These are phyloP conservation scores for Poa pratensis DNA, from an alignment of 176 grass and related monocot species.

Conservation along the genomic window DNA sequence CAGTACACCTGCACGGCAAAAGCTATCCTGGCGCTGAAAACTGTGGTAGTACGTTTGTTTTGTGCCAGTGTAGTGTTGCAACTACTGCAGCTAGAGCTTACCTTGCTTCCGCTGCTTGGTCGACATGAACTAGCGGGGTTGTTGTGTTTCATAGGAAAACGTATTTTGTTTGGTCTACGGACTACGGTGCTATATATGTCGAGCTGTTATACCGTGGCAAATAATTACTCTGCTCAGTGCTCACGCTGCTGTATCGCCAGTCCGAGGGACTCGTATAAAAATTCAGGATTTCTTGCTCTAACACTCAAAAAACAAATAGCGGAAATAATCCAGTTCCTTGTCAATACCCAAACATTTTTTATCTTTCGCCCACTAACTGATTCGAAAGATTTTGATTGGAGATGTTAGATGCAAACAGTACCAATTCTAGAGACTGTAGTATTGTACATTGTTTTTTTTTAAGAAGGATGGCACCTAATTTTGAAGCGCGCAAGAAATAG, in stretches of 20 bases:
- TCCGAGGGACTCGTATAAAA: neutral
- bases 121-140: conserved; percentile 6
- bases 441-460: too few species aligned
- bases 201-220: neutral
- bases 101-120: neutral
- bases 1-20: neutral
- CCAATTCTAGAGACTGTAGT: too few species aligned
- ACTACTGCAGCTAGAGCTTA: neutral
- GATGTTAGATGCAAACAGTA: too few species aligned
- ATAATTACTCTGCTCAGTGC: neutral
- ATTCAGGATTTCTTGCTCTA: neutral
- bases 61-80: too few species aligned
- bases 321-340: neutral
- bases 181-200: neutral
- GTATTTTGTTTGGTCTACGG: too few species aligned
- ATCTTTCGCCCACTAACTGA: too few species aligned
- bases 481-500: too few species aligned
- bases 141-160: neutral
- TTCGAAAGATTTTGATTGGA: too few species aligned
- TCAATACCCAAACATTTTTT: neutral
- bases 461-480: too few species aligned
- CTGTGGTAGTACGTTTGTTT: too few species aligned
- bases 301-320: too few species aligned
- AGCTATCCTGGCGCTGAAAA: neutral
- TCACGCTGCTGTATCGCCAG: neutral